Evolutionary conservation across 2,329 filamentous ascomycete species (phyloP), one percentile per base, ranked within the genome.

Genomic region (Apiospora arundinis): DNA sequence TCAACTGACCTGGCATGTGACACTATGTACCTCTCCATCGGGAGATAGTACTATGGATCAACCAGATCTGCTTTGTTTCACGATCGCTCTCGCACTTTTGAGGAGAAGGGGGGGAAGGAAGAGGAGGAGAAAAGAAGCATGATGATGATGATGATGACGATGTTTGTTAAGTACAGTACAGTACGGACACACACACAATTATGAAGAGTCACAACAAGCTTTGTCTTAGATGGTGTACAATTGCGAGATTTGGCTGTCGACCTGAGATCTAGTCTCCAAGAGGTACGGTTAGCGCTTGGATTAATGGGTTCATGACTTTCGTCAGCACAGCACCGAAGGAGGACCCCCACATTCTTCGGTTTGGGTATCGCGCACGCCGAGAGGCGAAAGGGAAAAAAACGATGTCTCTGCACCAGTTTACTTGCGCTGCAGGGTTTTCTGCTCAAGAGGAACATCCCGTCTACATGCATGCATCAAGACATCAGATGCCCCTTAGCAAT

Each of bases 331-430:
- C 25, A 32, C 52, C 21, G 52, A 21, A n/a, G 18, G 32, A 63
- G 21, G 56, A 63, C 56, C 56, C 56, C 56, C 56, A 63, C 56
- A 40, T 23, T 60, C 28, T 6, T 6, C 21, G 6, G 56, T 40
- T 63, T 63, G 11, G 37, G 56, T 40, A 40, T 63, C 56, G 56
- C 56, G 56, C 56, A 63, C 56, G 56, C 56, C 56, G 56, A 63
- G 56, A 40, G 56, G 56, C 42, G 42, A 45, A 45, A 45, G 42
- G 14, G 42, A 45, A 45, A 32, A 63, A 37, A 40, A 32, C 32
- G 56, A 63, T 63, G 16, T n/a, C 28, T 28, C 11, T 28, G 32
- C 56, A 60, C 25, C 25, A 40, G 32, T 12, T 21, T 14, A 18
- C 16, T 28, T 63, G 9, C 9, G 21, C 16, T 23, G 18, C 56